These are phyloP conservation scores for Penicillium sp. DNA, from an alignment of 2,329 filamentous ascomycete genomes.

Conservation along the genomic window DNA sequence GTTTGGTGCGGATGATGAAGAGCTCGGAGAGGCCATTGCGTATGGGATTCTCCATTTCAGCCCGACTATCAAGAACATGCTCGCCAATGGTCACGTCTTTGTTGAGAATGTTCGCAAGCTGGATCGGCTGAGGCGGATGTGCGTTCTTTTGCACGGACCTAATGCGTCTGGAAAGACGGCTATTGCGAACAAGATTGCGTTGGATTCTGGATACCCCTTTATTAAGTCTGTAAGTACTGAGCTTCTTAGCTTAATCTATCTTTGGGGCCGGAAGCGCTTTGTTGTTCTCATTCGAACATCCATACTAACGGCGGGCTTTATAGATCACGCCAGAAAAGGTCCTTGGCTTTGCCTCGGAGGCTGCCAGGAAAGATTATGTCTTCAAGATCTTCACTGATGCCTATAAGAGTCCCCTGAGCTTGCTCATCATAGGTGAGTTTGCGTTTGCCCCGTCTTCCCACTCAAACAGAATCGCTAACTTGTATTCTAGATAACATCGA, in stretches of 20 bases:
- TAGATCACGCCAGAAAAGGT: slow-evolving; percentile 63
- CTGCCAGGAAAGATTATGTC: slow-evolving; percentile 79
- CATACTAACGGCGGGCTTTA: neutral
- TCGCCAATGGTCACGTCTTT: slow-evolving; percentile 71
- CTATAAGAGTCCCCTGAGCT: slow-evolving; percentile 84
- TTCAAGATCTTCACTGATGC: slow-evolving; percentile 88
- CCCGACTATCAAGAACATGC: slow-evolving; percentile 67
- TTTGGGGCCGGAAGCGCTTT: neutral
- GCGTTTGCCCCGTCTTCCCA: neutral
- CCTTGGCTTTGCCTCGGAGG: slow-evolving; percentile 74
- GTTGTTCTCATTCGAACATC: neutral
- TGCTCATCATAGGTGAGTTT: slow-evolving; percentile 32
- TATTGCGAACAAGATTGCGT: slow-evolving; percentile 79
- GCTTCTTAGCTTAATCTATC: neutral
- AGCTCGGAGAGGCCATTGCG: slow-evolving; percentile 69
- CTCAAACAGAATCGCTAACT: neutral
- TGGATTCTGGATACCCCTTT: slow-evolving; percentile 83
- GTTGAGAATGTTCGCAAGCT: slow-evolving; percentile 70
- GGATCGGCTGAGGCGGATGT: neutral
- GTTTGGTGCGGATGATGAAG: slow-evolving; percentile 90
- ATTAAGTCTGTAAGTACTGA: slow-evolving; percentile 71
- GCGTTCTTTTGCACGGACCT: slow-evolving; percentile 77
- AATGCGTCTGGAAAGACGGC: slow-evolving; percentile 85
- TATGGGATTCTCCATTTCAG: slow-evolving; percentile 83
- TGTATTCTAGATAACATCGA: slow-evolving; percentile 93